These are phyloP conservation scores for Phytophthora cryptogea DNA, from an alignment of 352 stramenopile genomes.

Conservation along the genomic window DNA sequence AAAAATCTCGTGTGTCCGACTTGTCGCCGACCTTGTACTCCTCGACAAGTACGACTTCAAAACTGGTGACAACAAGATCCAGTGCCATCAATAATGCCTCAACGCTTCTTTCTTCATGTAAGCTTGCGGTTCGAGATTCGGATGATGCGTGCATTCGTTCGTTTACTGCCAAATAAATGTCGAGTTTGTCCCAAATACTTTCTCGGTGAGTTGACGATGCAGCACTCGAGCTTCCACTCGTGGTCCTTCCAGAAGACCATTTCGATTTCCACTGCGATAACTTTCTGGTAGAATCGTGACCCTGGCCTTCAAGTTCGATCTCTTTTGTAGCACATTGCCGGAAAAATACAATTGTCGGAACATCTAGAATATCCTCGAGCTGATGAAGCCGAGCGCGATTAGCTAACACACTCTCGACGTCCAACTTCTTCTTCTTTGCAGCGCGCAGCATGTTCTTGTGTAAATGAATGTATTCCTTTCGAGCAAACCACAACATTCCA, in stretches of 20 bases:
- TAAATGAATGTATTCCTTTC: constrained; percentile 78
- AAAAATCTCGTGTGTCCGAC: constrained; percentile 54
- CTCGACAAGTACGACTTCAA: constrained; percentile 45
- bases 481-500: constrained; percentile 50
- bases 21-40: constrained; percentile 32
- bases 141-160: constrained; percentile 71
- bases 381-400: constrained; percentile 56
- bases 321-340: constrained; percentile 68
- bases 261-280: constrained; percentile 71
- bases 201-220: constrained; percentile 15
- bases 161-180: constrained; percentile 57
- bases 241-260: constrained; percentile 46
- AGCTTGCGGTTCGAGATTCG: constrained; percentile 44
- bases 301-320: constrained; percentile 64
- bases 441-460: constrained; percentile 73
- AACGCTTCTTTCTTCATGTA: constrained; percentile 48
- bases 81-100: constrained; percentile 70
- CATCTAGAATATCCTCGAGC: constrained; percentile 74
- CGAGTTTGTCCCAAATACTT: constrained; percentile 43
- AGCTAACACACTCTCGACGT: constrained; percentile 47
- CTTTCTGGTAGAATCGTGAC: constrained; percentile 71
- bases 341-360: constrained; percentile 86
- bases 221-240: constrained; percentile 20
- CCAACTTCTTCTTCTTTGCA: constrained; percentile 66
- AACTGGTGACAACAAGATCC: constrained; percentile 67